Conservation (phyloP, 257 asterid genomes). For the Solanum bukasovii region DNA sequence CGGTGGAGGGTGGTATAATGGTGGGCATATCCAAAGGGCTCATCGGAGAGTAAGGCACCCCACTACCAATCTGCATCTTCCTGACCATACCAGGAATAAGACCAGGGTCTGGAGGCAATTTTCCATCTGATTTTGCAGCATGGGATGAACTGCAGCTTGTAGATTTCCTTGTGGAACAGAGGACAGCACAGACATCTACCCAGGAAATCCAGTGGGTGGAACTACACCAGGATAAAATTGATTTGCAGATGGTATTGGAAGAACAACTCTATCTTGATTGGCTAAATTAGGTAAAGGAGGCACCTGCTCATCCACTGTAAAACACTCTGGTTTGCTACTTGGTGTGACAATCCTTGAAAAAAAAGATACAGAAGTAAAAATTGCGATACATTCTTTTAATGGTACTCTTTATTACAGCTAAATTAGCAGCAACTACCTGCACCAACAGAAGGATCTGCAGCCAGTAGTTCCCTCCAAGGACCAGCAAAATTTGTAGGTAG, state of each 20-base stretch:
- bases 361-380: not conserved
- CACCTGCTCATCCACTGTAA: conserved; percentile 42
- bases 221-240: conserved; percentile 18
- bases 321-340: conserved; percentile 24
- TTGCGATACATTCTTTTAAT: not conserved
- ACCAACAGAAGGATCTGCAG: conserved; percentile 38
- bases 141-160: conserved; percentile 25
- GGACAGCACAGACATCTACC: conserved; percentile 33
- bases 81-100: conserved; percentile 74
- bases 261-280: conserved; percentile 48
- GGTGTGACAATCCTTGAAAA: conserved; percentile 3
- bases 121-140: conserved; percentile 18
- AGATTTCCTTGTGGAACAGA: conserved; percentile 41
- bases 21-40: conserved; percentile 96
- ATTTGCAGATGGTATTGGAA: conserved; percentile 33
- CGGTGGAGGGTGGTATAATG: conserved; percentile 67
- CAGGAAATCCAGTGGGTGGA: conserved; percentile 4
- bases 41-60: conserved; percentile 94
- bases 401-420: not conserved
- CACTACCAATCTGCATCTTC: conserved; percentile 97
- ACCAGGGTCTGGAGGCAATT: conserved; percentile 51
- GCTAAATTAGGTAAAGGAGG: conserved; percentile 20
- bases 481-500: conserved; percentile 36
- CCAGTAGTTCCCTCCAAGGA: conserved; percentile 21
- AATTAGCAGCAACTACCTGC: conserved; percentile 25